phyloP scores from a whole-genome alignment of 345 rosid species.

The Citrus medica region DNA sequence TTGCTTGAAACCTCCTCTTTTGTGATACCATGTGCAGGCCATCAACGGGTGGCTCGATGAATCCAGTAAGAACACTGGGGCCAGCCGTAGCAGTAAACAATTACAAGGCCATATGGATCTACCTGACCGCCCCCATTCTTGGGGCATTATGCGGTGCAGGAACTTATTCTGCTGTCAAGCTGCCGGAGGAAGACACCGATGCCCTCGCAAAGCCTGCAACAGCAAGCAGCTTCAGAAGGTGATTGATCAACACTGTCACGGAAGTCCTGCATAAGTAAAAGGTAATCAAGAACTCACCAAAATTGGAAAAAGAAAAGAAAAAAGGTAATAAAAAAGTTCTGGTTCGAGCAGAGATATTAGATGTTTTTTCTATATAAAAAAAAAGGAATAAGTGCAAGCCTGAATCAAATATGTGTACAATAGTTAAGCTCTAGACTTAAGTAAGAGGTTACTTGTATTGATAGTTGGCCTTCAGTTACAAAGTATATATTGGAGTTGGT shows the following conservation, averaged over 20 bases:
- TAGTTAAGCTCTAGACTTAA: not conserved
- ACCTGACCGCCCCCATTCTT: conserved; percentile 75
- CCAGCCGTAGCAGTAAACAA: conserved; percentile 89
- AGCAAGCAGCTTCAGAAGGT: conserved; percentile 59
- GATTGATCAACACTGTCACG: conserved; percentile 5
- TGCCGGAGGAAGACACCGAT: conserved; percentile 59
- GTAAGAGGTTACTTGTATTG: not conserved
- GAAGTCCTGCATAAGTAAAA: not conserved
- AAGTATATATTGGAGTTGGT: not conserved
- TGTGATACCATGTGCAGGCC: conserved; percentile 38
- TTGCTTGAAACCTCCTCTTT: not conserved
- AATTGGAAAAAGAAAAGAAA: too few species aligned
- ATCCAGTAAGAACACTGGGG: conserved; percentile 82
- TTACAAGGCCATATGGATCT: conserved; percentile 78
- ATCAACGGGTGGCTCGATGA: conserved; percentile 81
- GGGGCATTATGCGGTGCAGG: conserved; percentile 92
- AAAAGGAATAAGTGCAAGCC: not conserved
- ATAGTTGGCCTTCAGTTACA: not conserved
- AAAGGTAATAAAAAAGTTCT: not conserved
- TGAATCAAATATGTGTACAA: not conserved
- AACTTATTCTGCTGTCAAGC: conserved; percentile 69
- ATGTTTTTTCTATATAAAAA: not conserved
- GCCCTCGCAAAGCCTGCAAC: conserved; percentile 27
- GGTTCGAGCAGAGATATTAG: not conserved
- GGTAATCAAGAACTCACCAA: not conserved